These are phyloP conservation scores for Nannochloropsis granulata DNA, from an alignment of 108 stramenopile species.

Conservation along the genomic window DNA sequence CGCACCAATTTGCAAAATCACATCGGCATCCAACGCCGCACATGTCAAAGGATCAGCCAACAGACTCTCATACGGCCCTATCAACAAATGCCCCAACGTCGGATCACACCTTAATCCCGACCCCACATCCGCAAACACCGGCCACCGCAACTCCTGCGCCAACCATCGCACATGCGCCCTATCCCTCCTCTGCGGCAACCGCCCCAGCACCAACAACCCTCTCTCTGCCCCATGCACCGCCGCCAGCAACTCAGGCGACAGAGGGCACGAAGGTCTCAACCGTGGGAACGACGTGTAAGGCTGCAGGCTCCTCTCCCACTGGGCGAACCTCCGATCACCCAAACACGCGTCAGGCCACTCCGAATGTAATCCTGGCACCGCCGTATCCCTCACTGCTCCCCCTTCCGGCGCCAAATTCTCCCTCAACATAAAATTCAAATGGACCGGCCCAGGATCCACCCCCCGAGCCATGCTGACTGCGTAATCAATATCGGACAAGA, in stretches of 20 bases:
- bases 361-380: background rate
- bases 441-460: conserved; percentile 53
- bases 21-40: conserved; percentile 54
- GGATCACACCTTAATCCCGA: conserved; percentile 11
- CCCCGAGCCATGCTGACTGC: conserved; percentile 39
- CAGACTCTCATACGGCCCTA: conserved; percentile 44
- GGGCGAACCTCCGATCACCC: background rate
- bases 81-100: background rate
- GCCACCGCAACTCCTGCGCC: background rate
- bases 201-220: conserved; percentile 11
- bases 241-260: background rate
- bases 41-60: conserved; percentile 48
- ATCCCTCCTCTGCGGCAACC: background rate
- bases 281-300: background rate
- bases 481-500: conserved; percentile 63
- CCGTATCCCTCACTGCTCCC: conserved; percentile 62
- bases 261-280: background rate
- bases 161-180: background rate
- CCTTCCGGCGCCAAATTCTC: conserved; percentile 78
- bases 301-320: background rate
- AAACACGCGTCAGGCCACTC: conserved; percentile 18
- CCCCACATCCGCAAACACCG: conserved; percentile 11
- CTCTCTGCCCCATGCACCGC: background rate
- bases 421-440: conserved; percentile 78
- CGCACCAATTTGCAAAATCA: conserved; percentile 64